These are phyloP conservation scores for Leccinum subtestaceum DNA, from an alignment of 768 basidiomycete genomes.

Conservation along the genomic window DNA sequence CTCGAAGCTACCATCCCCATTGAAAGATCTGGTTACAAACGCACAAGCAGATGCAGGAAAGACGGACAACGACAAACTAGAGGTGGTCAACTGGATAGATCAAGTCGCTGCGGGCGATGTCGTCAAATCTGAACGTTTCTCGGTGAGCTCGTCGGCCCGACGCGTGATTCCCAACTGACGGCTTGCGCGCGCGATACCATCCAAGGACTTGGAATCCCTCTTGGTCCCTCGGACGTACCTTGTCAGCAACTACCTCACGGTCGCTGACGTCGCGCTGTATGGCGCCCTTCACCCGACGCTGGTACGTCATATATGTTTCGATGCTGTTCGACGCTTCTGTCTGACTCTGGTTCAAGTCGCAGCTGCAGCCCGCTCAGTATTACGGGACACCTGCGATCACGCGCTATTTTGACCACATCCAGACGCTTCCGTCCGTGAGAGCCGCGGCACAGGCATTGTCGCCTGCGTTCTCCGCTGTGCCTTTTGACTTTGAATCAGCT, in stretches of 20 bases:
- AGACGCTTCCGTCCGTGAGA: slow-evolving; percentile 63
- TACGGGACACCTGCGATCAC: slow-evolving; percentile 79
- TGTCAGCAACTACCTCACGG: slow-evolving; percentile 80
- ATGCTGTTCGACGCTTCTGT: not conserved
- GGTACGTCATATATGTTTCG: slow-evolving; percentile 43
- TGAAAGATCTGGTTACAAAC: slow-evolving; percentile 55
- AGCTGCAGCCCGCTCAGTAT: slow-evolving; percentile 68
- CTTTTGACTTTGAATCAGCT: slow-evolving; percentile 73
- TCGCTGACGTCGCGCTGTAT: slow-evolving; percentile 89
- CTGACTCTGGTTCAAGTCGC: slow-evolving; percentile 47
- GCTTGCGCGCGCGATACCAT: slow-evolving; percentile 1
- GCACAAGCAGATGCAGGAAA: slow-evolving; percentile 44
- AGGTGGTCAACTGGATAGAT: slow-evolving; percentile 69
- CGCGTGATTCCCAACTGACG: not conserved
- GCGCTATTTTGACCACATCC: slow-evolving; percentile 95
- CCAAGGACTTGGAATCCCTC: slow-evolving; percentile 67
- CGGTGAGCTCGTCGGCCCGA: slow-evolving; percentile 38
- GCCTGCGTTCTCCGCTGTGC: slow-evolving; percentile 53
- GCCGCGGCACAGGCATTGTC: slow-evolving; percentile 50
- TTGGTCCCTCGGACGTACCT: slow-evolving; percentile 81
- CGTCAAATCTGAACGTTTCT: slow-evolving; percentile 44
- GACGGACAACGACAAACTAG: slow-evolving; percentile 58
- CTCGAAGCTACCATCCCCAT: slow-evolving; percentile 42
- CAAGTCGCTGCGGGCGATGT: slow-evolving; percentile 53
- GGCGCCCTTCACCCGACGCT: slow-evolving; percentile 81